Conservation (phyloP, 257 asterid species). For the Scutellaria barbata region DNA sequence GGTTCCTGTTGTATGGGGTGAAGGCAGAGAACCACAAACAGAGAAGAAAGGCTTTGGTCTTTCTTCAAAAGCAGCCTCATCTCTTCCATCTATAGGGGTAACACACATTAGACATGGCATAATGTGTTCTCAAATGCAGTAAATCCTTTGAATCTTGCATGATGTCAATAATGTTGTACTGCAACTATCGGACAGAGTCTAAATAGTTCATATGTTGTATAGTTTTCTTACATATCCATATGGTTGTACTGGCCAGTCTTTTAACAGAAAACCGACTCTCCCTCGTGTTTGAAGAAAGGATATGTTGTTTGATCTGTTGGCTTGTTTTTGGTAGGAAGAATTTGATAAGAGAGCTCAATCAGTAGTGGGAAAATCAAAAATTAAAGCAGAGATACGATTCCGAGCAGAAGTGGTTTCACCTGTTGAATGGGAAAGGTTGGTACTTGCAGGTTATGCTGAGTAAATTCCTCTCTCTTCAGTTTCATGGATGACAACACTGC, state of each 20-base stretch:
- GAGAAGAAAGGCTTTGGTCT: slow-evolving; percentile 92
- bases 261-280: neutral
- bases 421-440: slow-evolving; percentile 93
- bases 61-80: slow-evolving; percentile 68
- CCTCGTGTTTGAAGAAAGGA: neutral
- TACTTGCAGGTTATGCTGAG: slow-evolving; percentile 20
- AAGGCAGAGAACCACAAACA: slow-evolving; percentile 50
- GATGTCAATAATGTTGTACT: neutral
- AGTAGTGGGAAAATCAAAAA: slow-evolving; percentile 77
- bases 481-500: slow-evolving; percentile 4
- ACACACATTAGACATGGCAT: slow-evolving; percentile 22
- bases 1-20: slow-evolving; percentile 89
- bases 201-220: neutral
- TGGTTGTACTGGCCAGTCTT: neutral
- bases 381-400: slow-evolving; percentile 91
- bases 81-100: slow-evolving; percentile 97
- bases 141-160: neutral
- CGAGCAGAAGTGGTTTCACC: slow-evolving; percentile 88
- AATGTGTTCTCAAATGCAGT: slow-evolving; percentile 6
- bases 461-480: slow-evolving; percentile 1
- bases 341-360: slow-evolving; percentile 82
- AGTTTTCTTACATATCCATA: slow-evolving; percentile 7
- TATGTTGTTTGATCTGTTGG: slow-evolving; percentile 30
- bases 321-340: slow-evolving; percentile 68
- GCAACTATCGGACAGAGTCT: neutral